phyloP scores from a whole-genome alignment of 441 rosid genomes.

The Pelargonium citronellum region DNA sequence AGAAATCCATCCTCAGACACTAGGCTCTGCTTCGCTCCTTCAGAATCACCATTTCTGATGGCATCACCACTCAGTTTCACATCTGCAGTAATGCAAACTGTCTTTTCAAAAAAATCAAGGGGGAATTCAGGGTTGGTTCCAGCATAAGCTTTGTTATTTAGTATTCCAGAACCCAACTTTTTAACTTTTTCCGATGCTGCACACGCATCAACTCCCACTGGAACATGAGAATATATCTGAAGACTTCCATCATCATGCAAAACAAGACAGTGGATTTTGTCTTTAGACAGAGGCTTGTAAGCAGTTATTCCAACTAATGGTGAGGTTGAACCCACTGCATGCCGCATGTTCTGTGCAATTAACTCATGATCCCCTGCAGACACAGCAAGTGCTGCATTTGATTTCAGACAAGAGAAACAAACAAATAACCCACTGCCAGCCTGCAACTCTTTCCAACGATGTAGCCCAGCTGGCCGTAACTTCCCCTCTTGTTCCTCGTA shows the following conservation, averaged over 20 bases:
- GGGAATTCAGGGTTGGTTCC: conserved; percentile 91
- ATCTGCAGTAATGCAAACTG: conserved; percentile 90
- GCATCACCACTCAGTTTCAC: conserved; percentile 96
- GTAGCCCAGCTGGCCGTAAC: conserved; percentile 70
- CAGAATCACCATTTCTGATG: conserved; percentile 88
- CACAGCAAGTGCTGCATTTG: conserved; percentile 72
- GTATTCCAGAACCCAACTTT: conserved; percentile 86
- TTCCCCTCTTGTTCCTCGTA: conserved; percentile 82
- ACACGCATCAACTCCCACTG: conserved; percentile 59
- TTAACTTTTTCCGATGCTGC: conserved; percentile 78
- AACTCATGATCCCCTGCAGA: conserved; percentile 60
- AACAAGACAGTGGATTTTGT: conserved; percentile 89
- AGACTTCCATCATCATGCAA: conserved; percentile 99
- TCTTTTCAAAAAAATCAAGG: conserved; percentile 97
- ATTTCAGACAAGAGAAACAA: conserved; percentile 77
- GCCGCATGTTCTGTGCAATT: conserved; percentile 79
- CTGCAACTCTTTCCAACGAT: conserved; percentile 91
- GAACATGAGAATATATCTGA: conserved; percentile 84
- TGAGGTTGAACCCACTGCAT: conserved; percentile 76
- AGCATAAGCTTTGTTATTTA: conserved; percentile 75
- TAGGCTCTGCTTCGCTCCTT: conserved; percentile 90
- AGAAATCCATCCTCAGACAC: conserved; percentile 93
- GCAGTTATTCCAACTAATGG: conserved; percentile 93
- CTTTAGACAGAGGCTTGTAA: conserved; percentile 93
- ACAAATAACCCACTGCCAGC: conserved; percentile 76